phyloP scores from a whole-genome alignment of 495 filamentous ascomycete species.

The Lepidopterella palustris region DNA sequence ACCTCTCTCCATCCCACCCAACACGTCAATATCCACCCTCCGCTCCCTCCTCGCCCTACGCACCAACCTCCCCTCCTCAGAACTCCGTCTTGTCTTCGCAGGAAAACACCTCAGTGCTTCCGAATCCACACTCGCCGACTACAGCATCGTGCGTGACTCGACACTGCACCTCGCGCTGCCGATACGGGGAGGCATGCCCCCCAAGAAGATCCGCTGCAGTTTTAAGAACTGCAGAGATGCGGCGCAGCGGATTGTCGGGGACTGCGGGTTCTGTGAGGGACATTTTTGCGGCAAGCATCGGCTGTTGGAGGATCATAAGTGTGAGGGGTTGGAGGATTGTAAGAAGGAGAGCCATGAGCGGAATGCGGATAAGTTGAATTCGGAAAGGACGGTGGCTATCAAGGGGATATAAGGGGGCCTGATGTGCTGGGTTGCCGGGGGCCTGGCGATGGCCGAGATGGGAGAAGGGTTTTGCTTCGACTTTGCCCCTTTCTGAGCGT shows the following conservation, averaged over 20 bases:
- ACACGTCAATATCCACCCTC: constrained; percentile 41
- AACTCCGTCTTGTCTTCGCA: constrained; percentile 42
- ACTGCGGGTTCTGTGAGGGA: constrained; percentile 90
- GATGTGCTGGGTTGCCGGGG: too few relatives aligned
- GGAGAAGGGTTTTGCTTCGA: too few relatives aligned
- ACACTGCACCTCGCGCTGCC: constrained; percentile 41
- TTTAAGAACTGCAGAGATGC: constrained; percentile 80
- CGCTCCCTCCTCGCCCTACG: constrained; percentile 42
- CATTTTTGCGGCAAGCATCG: constrained; percentile 93
- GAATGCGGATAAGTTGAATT: constrained; percentile 85
- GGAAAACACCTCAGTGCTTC: constrained; percentile 42
- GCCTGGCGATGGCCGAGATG: too few relatives aligned
- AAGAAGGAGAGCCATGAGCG: constrained; percentile 91
- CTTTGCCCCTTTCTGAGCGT: too few relatives aligned
- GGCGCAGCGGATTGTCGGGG: constrained; percentile 87
- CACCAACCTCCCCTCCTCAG: constrained; percentile 37
- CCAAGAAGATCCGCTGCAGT: constrained; percentile 78
- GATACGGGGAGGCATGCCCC: constrained; percentile 47
- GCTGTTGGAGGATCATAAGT: constrained; percentile 88
- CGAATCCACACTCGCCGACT: constrained; percentile 28
- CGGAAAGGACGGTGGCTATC: constrained; percentile 71
- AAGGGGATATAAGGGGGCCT: constrained; percentile 49
- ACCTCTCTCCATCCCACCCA: constrained; percentile 39
- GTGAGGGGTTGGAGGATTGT: constrained; percentile 90
- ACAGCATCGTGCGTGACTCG: constrained; percentile 38